Conservation (phyloP, 208 protist species). For the Trypanosomatidae sp. region DNA sequence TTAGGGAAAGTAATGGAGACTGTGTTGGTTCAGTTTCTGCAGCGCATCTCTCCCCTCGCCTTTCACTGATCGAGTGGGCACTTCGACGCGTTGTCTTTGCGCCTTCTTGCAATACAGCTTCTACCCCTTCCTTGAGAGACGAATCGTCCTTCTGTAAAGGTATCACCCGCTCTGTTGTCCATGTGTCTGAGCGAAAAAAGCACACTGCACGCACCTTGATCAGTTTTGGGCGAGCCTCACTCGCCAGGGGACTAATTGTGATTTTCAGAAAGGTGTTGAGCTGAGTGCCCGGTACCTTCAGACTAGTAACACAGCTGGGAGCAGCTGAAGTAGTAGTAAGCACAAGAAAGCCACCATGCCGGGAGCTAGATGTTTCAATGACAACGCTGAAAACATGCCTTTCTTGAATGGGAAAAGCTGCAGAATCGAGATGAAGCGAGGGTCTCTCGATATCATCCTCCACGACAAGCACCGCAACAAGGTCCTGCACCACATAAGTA, state of each 20-base stretch:
- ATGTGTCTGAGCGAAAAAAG: constrained; percentile 9
- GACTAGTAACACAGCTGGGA: background rate
- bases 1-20: background rate
- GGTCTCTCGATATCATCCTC: background rate
- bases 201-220: constrained; percentile 17
- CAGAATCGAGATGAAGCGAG: background rate
- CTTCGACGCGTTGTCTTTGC: background rate
- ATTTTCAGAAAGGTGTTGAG: constrained; percentile 12
- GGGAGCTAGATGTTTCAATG: constrained; percentile 15
- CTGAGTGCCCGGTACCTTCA: constrained; percentile 7
- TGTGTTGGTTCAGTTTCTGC: background rate
- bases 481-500: background rate
- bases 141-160: background rate
- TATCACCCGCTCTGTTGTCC: background rate
- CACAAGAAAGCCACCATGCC: constrained; percentile 5
- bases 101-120: background rate
- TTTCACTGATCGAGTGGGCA: background rate
- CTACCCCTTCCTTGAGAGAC: constrained; percentile 7
- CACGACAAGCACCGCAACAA: background rate
- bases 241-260: background rate
- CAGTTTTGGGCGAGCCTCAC: background rate
- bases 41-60: background rate
- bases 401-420: background rate
- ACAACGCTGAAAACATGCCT: background rate
- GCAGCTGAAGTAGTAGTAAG: background rate